Evolutionary conservation across 352 stramenopile species (phyloP), one percentile per base, ranked within the genome.

Genomic region (Phytophthora pinifolia): DNA sequence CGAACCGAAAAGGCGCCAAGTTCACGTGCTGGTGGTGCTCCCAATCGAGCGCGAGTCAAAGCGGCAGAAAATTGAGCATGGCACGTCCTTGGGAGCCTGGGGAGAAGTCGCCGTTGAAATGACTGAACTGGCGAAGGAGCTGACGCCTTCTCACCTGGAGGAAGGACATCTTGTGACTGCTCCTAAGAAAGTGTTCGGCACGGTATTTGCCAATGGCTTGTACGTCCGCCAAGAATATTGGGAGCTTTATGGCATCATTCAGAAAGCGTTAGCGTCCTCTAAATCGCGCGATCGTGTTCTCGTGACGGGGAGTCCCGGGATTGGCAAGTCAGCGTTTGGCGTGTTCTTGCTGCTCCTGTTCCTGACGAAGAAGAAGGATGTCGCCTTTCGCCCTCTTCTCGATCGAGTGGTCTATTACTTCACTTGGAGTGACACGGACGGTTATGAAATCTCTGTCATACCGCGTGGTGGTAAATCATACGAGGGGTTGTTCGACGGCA

Each of bases 211-310:
- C 9, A 37, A 65, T 3, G 50, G 45, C 4, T 53, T 67, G 51
- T 67, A 58, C 34, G 44, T 67, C 27, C 51, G 51, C 44, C 45
- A 62, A 34, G 58, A 67, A 20, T 62, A 67, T 50, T 62, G 37
- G 58, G 50, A 57, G 13, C 45, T 62, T 9, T n/a, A 56, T 13
- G 4, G 43, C 3, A 54, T 58, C 0, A 61, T 66, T 18, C 10
- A 33, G 25, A 0, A 48, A 25, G 2, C 20, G 42, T 36, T 66
- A 18, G 15, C 6, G 25, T 15, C 22, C 30, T 15, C 50, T 41
- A 1, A 10, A 12, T 30, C 10, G 1, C 5, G 41, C 2, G 4
- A 9, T 9, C 42, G 44, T 56, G 22, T 61, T 48, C 50, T 57
- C 22, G 58, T 61, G 38, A 2, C 53, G 29, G 58, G 58, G 12